Conservation (phyloP, 2,329 filamentous ascomycete genomes). For the Colletotrichum sp. region DNA sequence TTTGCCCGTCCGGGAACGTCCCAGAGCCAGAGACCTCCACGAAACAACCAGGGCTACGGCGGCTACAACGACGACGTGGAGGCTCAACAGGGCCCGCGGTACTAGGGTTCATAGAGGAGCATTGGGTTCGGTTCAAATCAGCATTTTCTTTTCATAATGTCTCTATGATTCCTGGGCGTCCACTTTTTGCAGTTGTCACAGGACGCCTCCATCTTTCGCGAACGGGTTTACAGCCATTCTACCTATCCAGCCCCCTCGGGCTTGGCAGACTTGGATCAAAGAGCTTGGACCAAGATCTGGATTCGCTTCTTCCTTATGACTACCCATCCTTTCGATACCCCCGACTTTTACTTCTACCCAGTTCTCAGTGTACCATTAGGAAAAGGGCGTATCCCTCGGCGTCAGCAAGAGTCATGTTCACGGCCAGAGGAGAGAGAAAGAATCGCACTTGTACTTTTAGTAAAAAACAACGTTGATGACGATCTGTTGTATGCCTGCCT, state of each 20-base stretch:
- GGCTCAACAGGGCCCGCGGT: constrained; percentile 33
- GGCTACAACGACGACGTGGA: constrained; percentile 40
- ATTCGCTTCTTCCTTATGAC: not conserved
- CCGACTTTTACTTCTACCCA: constrained; percentile 11
- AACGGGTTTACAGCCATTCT: not conserved
- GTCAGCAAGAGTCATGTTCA: not conserved
- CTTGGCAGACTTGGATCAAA: not conserved
- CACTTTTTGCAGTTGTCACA: not conserved
- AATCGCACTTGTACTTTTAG: not conserved
- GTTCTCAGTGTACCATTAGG: constrained; percentile 15
- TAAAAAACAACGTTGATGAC: not conserved
- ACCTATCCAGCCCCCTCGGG: not conserved
- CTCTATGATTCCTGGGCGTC: constrained; percentile 10
- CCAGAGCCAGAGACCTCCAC: constrained; percentile 23
- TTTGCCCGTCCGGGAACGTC: constrained; percentile 30
- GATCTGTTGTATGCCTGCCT: not conserved
- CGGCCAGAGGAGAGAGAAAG: not conserved
- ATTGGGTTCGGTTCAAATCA: not conserved
- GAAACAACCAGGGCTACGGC: constrained; percentile 33
- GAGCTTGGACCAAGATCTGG: not conserved
- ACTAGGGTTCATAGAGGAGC: constrained; percentile 24
- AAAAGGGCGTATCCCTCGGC: not conserved
- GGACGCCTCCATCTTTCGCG: not conserved
- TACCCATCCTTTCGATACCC: constrained; percentile 21
- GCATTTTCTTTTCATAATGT: constrained; percentile 21